Conservation (phyloP, 805 yeast species). For the Ogataea allantospora region DNA sequence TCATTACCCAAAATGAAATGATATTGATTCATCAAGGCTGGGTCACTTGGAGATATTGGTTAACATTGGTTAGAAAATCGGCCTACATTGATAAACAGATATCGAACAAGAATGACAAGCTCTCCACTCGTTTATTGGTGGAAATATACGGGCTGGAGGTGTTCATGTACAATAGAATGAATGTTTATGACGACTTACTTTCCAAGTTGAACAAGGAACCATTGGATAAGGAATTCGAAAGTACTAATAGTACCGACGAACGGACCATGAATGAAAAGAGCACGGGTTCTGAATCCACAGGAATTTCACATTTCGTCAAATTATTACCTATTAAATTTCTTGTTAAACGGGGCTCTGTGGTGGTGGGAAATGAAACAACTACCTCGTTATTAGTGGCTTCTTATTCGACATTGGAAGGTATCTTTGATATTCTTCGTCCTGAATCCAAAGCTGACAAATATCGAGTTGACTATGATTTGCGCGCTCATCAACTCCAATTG, state of each 20-base stretch:
- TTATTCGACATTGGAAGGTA: conserved; percentile 52
- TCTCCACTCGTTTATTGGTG: conserved; percentile 57
- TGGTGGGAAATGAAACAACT: conserved; percentile 77
- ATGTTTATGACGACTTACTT: conserved; percentile 68
- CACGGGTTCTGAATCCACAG: neutral
- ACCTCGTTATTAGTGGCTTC: conserved; percentile 68
- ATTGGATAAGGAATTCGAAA: conserved; percentile 4
- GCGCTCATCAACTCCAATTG: conserved; percentile 52
- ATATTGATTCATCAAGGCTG: conserved; percentile 67
- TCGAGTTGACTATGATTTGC: conserved; percentile 44
- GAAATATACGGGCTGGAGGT: conserved; percentile 76
- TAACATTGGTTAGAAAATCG: conserved; percentile 44
- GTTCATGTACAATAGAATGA: conserved; percentile 76
- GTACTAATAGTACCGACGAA: conserved; percentile 7
- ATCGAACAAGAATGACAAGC: conserved; percentile 39
- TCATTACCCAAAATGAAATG: conserved; percentile 73
- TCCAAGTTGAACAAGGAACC: conserved; percentile 23
- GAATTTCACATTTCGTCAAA: conserved; percentile 24
- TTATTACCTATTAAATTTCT: conserved; percentile 62
- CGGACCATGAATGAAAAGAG: conserved; percentile 10
- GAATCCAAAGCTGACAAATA: conserved; percentile 54
- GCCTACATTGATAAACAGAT: conserved; percentile 30
- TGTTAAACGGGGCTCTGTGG: conserved; percentile 66
- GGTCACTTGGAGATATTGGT: conserved; percentile 92
- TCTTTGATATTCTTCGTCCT: conserved; percentile 52